These are phyloP conservation scores for Emergomyces pasteurianus DNA, from an alignment of 2,329 filamentous ascomycete species.

Conservation along the genomic window DNA sequence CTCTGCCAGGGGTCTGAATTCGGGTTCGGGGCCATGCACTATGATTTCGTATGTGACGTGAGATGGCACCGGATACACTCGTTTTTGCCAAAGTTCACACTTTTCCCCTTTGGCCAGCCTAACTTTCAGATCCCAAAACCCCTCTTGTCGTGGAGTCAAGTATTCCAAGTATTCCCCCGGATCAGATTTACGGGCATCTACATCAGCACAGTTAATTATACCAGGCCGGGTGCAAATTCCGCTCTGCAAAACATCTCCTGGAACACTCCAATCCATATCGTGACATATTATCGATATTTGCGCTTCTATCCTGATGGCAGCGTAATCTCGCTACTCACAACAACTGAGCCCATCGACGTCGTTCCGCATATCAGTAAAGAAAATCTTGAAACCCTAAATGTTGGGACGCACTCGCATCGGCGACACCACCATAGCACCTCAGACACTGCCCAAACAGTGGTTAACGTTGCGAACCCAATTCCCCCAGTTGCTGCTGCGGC, in stretches of 20 bases:
- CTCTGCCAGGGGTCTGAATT: slow-evolving; percentile 58
- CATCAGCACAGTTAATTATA: slow-evolving; percentile 93
- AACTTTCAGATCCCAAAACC: slow-evolving; percentile 29
- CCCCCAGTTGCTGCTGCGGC: slow-evolving; percentile 37
- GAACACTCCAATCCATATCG: slow-evolving; percentile 77
- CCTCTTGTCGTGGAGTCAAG: slow-evolving; percentile 45
- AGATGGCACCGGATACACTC: slow-evolving; percentile 34
- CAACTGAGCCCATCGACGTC: slow-evolving; percentile 70
- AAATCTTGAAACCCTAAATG: slow-evolving; percentile 39
- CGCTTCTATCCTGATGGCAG: slow-evolving; percentile 89
- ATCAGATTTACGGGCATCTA: slow-evolving; percentile 93
- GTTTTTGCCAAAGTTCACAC: slow-evolving; percentile 23
- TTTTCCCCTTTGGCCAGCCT: slow-evolving; percentile 25
- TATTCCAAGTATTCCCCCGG: slow-evolving; percentile 73
- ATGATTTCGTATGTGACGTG: slow-evolving; percentile 56
- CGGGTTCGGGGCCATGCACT: slow-evolving; percentile 75
- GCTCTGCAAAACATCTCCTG: slow-evolving; percentile 58
- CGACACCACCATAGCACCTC: slow-evolving; percentile 29
- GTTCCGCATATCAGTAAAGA: slow-evolving; percentile 72
- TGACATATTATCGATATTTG: slow-evolving; percentile 96
- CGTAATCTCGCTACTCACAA: slow-evolving; percentile 67
- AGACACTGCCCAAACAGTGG: slow-evolving; percentile 26
- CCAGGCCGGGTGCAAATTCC: slow-evolving; percentile 64
- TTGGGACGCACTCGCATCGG: slow-evolving; percentile 19
- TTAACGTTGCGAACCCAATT: slow-evolving; percentile 19